These are phyloP conservation scores for Lactifluus subvellereus DNA, from an alignment of 768 basidiomycete genomes.

Conservation along the genomic window DNA sequence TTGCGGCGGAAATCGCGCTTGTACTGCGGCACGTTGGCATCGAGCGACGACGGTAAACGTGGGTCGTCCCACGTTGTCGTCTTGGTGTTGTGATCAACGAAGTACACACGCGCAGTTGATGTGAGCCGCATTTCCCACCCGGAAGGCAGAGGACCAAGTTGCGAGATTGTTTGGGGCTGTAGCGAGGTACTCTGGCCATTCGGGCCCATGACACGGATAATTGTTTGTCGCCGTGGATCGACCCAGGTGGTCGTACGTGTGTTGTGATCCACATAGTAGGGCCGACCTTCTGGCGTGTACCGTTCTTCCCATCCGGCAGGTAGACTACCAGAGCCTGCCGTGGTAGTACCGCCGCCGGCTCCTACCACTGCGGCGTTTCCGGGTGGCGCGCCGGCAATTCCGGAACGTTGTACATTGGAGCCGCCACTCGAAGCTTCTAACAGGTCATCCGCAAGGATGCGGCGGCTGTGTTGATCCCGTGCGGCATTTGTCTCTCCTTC, in stretches of 20 bases:
- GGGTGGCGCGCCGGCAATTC: slow-evolving; percentile 29
- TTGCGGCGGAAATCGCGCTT: slow-evolving; percentile 99
- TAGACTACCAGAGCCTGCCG: slow-evolving; percentile 77
- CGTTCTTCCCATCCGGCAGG: slow-evolving; percentile 99
- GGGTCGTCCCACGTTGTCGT: slow-evolving; percentile 99
- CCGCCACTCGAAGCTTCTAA: slow-evolving; percentile 57
- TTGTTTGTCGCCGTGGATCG: slow-evolving; percentile 93
- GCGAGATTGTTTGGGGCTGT: slow-evolving; percentile 93
- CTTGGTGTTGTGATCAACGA: slow-evolving; percentile 99
- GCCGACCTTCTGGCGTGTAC: slow-evolving; percentile 95
- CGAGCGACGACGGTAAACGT: slow-evolving; percentile 88
- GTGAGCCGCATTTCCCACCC: slow-evolving; percentile 99
- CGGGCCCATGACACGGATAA: slow-evolving; percentile 95
- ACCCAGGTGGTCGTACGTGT: slow-evolving; percentile 99
- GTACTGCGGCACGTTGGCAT: slow-evolving; percentile 97
- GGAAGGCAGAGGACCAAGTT: slow-evolving; percentile 92
- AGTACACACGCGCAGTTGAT: slow-evolving; percentile 96
- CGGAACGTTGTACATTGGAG: slow-evolving; percentile 21
- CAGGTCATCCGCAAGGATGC: slow-evolving; percentile 78
- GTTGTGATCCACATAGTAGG: slow-evolving; percentile 99
- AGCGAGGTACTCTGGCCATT: slow-evolving; percentile 81
- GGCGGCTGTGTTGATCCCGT: slow-evolving; percentile 79
- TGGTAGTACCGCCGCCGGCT: slow-evolving; percentile 48
- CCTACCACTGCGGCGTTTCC: slow-evolving; percentile 39
- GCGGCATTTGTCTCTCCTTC: slow-evolving; percentile 79